phyloP scores from a whole-genome alignment of 768 basidiomycete genomes.

The Rhodotorula taiwanensis region DNA sequence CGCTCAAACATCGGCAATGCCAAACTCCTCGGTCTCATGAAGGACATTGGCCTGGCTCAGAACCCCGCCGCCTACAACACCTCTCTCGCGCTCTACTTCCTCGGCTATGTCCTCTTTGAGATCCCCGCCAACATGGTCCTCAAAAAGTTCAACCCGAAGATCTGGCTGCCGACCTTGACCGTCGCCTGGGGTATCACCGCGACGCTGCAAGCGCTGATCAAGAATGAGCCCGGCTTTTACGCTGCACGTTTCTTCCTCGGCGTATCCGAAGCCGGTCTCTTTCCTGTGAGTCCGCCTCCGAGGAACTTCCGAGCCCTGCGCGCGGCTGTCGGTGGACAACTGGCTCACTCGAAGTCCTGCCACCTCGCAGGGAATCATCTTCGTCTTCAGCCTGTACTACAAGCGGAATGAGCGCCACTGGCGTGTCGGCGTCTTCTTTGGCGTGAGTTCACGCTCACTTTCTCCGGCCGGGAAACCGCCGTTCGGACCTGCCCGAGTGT shows the following conservation, averaged over 20 bases:
- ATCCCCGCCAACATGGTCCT: conserved; percentile 42
- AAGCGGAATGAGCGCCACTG: conserved; percentile 55
- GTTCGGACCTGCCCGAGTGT: no score
- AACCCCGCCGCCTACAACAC: conserved; percentile 22
- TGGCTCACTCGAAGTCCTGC: background rate
- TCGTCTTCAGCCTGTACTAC: conserved; percentile 58
- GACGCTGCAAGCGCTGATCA: conserved; percentile 55
- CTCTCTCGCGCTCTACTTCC: conserved; percentile 1
- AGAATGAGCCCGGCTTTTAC: conserved; percentile 52
- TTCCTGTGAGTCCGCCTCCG: conserved; percentile 1
- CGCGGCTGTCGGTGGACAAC: no score
- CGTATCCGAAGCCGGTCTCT: conserved; percentile 1
- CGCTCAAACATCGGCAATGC: conserved; percentile 34
- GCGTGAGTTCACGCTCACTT: no score
- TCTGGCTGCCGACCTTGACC: conserved; percentile 60
- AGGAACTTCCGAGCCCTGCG: no score
- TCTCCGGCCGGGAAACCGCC: no score
- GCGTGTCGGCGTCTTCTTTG: conserved; percentile 63
- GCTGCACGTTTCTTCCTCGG: conserved; percentile 50
- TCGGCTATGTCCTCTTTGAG: conserved; percentile 30
- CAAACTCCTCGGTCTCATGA: conserved; percentile 17
- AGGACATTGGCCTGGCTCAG: conserved; percentile 14
- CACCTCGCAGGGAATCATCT: conserved; percentile 42
- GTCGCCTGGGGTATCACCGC: conserved; percentile 44
- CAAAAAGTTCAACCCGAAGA: conserved; percentile 54